These are phyloP conservation scores for Canavalia ensiformis DNA, from an alignment of 306 rosid genomes.

Conservation along the genomic window DNA sequence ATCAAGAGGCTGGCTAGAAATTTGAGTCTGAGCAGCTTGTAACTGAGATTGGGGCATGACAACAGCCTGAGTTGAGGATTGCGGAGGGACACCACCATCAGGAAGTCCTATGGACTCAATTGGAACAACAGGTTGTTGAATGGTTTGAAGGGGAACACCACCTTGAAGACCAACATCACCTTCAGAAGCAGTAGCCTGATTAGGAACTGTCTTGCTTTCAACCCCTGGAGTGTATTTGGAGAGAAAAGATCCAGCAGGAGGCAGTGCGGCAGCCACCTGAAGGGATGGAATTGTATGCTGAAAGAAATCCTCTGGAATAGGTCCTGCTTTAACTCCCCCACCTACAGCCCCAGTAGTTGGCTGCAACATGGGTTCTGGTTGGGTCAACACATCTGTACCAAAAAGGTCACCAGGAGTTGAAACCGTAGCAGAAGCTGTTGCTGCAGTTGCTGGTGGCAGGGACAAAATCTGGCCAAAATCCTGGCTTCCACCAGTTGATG, in stretches of 20 bases:
- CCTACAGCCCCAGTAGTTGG: slow-evolving; percentile 57
- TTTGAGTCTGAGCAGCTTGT: slow-evolving; percentile 62
- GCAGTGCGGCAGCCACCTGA: slow-evolving; percentile 83
- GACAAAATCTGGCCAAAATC: slow-evolving; percentile 83
- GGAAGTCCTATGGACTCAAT: slow-evolving; percentile 80
- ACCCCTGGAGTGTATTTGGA: slow-evolving; percentile 73
- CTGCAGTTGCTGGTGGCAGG: slow-evolving; percentile 62
- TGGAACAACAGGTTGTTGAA: slow-evolving; percentile 67
- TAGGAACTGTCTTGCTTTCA: slow-evolving; percentile 59
- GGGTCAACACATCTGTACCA: slow-evolving; percentile 64
- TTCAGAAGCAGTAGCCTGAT: slow-evolving; percentile 59
- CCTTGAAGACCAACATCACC: slow-evolving; percentile 68
- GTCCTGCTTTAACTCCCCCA: slow-evolving; percentile 68
- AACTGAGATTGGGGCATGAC: slow-evolving; percentile 57
- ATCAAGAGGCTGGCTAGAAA: slow-evolving; percentile 88
- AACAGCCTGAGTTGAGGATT: slow-evolving; percentile 63
- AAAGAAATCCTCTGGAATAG: slow-evolving; percentile 98
- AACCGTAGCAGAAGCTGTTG: slow-evolving; percentile 59
- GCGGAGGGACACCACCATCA: slow-evolving; percentile 97
- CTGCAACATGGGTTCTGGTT: slow-evolving; percentile 66
- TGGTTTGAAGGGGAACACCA: slow-evolving; percentile 77
- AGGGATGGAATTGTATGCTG: slow-evolving; percentile 89
- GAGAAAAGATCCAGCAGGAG: slow-evolving; percentile 92
- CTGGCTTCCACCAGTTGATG: slow-evolving; percentile 70
- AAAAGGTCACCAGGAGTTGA: slow-evolving; percentile 78